These are phyloP conservation scores for Linaria vulgaris DNA, from an alignment of 257 asterid genomes.

Conservation along the genomic window DNA sequence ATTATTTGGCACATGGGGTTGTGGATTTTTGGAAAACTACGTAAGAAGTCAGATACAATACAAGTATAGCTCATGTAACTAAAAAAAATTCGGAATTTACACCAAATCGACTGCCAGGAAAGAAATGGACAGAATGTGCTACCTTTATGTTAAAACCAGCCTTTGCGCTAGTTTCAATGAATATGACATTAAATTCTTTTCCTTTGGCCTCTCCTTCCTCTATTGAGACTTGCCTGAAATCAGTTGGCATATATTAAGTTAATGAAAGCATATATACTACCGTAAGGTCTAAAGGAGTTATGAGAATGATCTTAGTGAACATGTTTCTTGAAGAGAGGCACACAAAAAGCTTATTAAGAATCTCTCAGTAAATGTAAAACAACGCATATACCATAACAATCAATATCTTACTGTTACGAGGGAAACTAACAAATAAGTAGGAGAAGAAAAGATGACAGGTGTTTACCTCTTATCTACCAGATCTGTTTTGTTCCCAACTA, in stretches of 20 bases:
- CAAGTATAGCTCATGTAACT: too few relatives aligned
- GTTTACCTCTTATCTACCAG: constrained; percentile 83
- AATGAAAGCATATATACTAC: neutral
- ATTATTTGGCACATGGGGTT: too few relatives aligned
- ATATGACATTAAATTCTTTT: constrained; percentile 56
- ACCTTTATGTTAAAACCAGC: constrained; percentile 71
- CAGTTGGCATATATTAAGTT: neutral
- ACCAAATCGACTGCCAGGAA: neutral
- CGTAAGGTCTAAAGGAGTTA: too few relatives aligned
- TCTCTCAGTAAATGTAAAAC: too few relatives aligned
- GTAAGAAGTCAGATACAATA: too few relatives aligned
- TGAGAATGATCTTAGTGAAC: too few relatives aligned
- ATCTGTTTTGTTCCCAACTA: constrained; percentile 92
- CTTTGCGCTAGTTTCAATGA: constrained; percentile 61
- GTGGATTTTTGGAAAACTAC: too few relatives aligned
- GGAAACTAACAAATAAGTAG: constrained; percentile 10
- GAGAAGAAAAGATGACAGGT: constrained; percentile 3
- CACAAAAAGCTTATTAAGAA: too few relatives aligned
- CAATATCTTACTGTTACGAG: neutral
- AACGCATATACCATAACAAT: too few relatives aligned
- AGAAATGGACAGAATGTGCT: constrained; percentile 8
- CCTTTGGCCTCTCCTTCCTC: constrained; percentile 62
- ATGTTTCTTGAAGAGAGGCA: too few relatives aligned
- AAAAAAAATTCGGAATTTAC: too few relatives aligned
- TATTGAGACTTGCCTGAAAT: constrained; percentile 59